These are phyloP conservation scores for Boletus rex-veris DNA, from an alignment of 768 basidiomycete genomes.

Conservation along the genomic window DNA sequence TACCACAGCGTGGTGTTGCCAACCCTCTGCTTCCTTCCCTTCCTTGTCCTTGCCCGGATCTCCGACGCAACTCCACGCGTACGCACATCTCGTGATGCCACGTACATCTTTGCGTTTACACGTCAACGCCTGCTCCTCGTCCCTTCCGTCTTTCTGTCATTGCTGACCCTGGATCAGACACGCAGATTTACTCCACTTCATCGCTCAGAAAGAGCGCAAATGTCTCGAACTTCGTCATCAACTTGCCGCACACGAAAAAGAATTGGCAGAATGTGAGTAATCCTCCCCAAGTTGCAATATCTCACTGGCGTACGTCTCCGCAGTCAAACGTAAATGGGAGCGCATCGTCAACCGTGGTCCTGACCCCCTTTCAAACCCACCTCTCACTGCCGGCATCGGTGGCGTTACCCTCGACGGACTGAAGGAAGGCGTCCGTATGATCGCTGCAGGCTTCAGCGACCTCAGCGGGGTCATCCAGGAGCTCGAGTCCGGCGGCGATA, in stretches of 20 bases:
- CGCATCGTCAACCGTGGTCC: conserved; percentile 63
- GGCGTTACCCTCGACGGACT: conserved; percentile 49
- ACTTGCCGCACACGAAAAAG: conserved; percentile 66
- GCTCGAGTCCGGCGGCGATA: background rate
- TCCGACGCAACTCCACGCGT: background rate
- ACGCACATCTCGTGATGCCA: too few species aligned
- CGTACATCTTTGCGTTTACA: background rate
- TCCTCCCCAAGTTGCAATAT: background rate
- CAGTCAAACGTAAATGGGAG: conserved; percentile 84
- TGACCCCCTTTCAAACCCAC: conserved; percentile 4
- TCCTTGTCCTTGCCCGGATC: background rate
- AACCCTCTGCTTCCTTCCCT: background rate
- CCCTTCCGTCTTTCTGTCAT: background rate
- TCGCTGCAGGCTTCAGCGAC: conserved; percentile 45
- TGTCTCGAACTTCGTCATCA: conserved; percentile 79
- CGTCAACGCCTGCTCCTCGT: background rate
- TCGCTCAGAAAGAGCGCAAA: conserved; percentile 83
- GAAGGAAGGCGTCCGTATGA: conserved; percentile 60
- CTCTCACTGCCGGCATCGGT: conserved; percentile 9
- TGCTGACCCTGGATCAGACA: conserved; percentile 45
- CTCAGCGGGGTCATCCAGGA: conserved; percentile 23
- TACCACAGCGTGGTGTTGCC: too few species aligned
- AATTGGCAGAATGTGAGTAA: conserved; percentile 57
- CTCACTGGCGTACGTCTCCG: background rate
- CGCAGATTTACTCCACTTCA: conserved; percentile 75